Percentiles rank a stretch among this genome's conserved stretches.
Conservation (phyloP, 805 yeast species). For the Dipodascus geniculatus region DNA sequence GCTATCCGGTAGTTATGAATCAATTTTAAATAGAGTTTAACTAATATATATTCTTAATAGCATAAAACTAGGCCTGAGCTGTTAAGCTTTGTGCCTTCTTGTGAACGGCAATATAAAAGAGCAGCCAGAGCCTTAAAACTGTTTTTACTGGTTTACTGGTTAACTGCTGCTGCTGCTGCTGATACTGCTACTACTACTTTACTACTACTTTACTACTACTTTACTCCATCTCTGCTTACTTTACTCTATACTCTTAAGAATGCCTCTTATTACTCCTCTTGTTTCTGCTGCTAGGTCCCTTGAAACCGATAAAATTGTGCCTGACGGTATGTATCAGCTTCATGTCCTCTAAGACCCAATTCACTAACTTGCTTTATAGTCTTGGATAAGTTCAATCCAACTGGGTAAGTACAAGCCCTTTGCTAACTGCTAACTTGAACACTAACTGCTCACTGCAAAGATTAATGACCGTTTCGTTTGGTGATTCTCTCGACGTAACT, state of each 20-base stretch:
- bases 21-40: background rate
- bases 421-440: conserved; percentile 11
- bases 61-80: too few relatives aligned
- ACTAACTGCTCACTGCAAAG: conserved; percentile 21
- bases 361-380: conserved; percentile 5
- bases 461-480: conserved; percentile 52
- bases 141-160: too few relatives aligned
- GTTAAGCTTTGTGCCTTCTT: too few relatives aligned
- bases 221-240: background rate
- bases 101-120: too few relatives aligned
- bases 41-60: too few relatives aligned
- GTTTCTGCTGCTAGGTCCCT: conserved; percentile 28
- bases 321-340: conserved; percentile 27
- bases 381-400: conserved; percentile 16
- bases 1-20: background rate
- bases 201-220: too few relatives aligned
- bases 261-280: conserved; percentile 23
- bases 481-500: conserved; percentile 49
- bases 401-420: conserved; percentile 16
- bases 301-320: conserved; percentile 31
- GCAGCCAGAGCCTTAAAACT: too few relatives aligned
- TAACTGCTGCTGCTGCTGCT: too few relatives aligned
- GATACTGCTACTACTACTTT: too few relatives aligned
- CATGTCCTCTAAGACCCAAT: background rate
- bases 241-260: conserved; percentile 2